Evolutionary conservation across 345 rosid species (phyloP), one percentile per base, ranked within the genome.

Genomic region (Salix arbutifolia): DNA sequence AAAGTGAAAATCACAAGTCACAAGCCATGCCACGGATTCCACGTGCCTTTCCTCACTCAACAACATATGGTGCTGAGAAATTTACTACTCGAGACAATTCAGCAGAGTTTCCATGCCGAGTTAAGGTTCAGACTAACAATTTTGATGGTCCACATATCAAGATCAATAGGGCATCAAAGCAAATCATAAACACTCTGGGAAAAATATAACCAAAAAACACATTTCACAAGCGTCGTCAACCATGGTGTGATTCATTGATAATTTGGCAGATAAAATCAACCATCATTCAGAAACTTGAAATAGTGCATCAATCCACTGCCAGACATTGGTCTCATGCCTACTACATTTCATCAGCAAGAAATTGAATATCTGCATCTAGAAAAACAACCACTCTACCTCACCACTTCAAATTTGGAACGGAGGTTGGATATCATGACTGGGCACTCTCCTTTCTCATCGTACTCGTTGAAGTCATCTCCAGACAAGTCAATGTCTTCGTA

Each of bases 341-440:
- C 76, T 52, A 44, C 26, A 65, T 53, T 67, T 76, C 80, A 46
- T 71, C 48, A 78, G 37, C 30, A 73, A 66, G 72, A 65, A 50
- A 72, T 78, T 38, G 25, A 78, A 78, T 68, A 74, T 8, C 18
- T 23, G 61, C 66, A 44, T 42, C 40, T 70, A 67, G 74, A 50
- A 33, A 68, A 70, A 46, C 37, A 70, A 12, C 23, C 48, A 48
- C n/a, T 75, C 83, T 83, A 91, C 84, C 88, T 91, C 79, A 69
- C 82, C 79, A 90, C 94, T 25, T 79, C 90, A 79, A 92, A 94
- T 76, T 88, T 87, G 17, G 92, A 80, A 9, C 86, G 82, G 79
- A 89, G 90, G 76, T 91, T 88, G 11, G 98, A 94, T 73, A 94
- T 90, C 97, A 91, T 92, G 25, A 91, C 97, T 0, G 92, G 91